phyloP scores from a whole-genome alignment of 306 rosid genomes.

The Prunus dulcis region DNA sequence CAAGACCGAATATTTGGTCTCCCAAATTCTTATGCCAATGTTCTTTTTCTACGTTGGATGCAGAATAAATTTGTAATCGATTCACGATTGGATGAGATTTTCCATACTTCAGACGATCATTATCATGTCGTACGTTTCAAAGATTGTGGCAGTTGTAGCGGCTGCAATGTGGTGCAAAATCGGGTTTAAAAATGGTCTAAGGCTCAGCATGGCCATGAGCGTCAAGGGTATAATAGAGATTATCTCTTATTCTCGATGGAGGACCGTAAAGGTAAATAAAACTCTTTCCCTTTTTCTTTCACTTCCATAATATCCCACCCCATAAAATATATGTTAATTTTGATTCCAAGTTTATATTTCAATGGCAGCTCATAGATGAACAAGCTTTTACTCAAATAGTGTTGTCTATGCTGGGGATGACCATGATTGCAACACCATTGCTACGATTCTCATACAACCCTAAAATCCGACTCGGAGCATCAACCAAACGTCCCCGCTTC shows the following conservation, averaged over 20 bases:
- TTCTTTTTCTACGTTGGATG: not conserved
- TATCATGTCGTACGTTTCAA: conserved; percentile 31
- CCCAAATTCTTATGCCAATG: not conserved
- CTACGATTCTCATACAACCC: conserved; percentile 54
- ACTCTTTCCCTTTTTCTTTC: too few species aligned
- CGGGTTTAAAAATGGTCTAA: conserved; percentile 52
- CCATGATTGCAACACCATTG: conserved; percentile 50
- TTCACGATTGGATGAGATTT: conserved; percentile 33
- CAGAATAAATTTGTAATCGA: conserved; percentile 18
- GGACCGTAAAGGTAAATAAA: conserved; percentile 33
- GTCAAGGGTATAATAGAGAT: conserved; percentile 65
- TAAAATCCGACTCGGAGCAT: conserved; percentile 24
- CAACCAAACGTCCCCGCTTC: conserved; percentile 21
- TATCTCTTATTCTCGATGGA: conserved; percentile 31
- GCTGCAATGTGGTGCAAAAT: conserved; percentile 54
- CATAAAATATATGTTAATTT: too few species aligned
- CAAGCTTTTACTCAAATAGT: conserved; percentile 52
- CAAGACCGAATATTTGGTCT: conserved; percentile 39
- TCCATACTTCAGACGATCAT: conserved; percentile 31
- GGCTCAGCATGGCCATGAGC: conserved; percentile 62
- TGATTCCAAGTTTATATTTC: not conserved
- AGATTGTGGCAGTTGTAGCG: conserved; percentile 43
- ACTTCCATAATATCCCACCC: too few species aligned
- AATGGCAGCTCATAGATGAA: conserved; percentile 40
- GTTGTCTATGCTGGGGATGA: conserved; percentile 40